Base-by-base conservation (phyloP, 805 yeast genomes). In the Priceomyces fermenticarens region DNA sequence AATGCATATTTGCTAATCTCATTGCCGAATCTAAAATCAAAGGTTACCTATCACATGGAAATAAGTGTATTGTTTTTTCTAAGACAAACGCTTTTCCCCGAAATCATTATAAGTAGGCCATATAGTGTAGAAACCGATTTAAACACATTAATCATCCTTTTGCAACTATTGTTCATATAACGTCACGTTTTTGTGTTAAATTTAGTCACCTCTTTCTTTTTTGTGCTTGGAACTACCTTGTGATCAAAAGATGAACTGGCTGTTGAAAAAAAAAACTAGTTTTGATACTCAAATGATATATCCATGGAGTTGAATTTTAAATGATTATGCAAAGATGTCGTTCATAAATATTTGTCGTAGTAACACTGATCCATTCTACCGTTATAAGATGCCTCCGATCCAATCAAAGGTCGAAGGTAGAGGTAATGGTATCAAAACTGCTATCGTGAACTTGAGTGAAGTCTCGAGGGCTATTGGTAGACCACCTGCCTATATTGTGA, bases 401-500 rank as follows among this genome's bases (percentile, higher is more conserved):
- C 95, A 87, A 71, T 87, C 97, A 53, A 93, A 93, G 77, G 88
- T 88, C 51, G 98, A 93, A 73, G 99, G 99, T 67, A 81, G 96
- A 64, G 99, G 99, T 73, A 93, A 93, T 72, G 99, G 99, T 82
- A 93, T 93, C 70, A 90, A 89, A 66, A 93, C 99, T 16, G 95
- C 91, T 41, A 83, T 93, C 42, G 80, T 88, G 52, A 93, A 93
- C 68, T 81, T 88, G 41, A 72, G 85, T 30, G 98, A 93, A 59
- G 97, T 93, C 46, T 95, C 97, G 31, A 81, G 96, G 57, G 95
- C 98, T 15, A 76, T 93, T 49, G 87, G 86, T 52, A 83, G 99
- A 69, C 98, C 99, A 27, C 81, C 97, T 29, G 71, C 91, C 27
- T 93, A 93, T 61, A 80, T 93, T 47, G 82, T 93, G 65, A 93